Percentiles rank a stretch among this genome's conserved stretches.
phyloP scores from a whole-genome alignment of 805 yeast species.

The Ogataea paradorogensis region DNA sequence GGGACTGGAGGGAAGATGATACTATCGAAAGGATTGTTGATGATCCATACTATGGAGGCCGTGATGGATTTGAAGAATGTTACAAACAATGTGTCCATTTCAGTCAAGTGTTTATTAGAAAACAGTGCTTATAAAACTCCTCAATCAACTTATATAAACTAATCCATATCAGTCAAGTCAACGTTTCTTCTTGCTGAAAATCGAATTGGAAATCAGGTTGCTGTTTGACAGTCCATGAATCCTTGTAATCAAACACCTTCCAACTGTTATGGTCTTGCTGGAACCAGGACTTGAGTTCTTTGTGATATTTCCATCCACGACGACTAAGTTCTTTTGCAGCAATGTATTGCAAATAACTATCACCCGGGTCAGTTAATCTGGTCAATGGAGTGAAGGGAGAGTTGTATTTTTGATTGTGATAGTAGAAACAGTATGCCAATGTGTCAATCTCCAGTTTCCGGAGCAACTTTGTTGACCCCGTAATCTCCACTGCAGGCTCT shows the following conservation, averaged over 20 bases:
- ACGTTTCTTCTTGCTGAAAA: slow-evolving; percentile 33
- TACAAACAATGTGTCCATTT: slow-evolving; percentile 75
- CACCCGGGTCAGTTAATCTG: slow-evolving; percentile 28
- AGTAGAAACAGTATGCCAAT: slow-evolving; percentile 87
- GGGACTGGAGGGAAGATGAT: slow-evolving; percentile 66
- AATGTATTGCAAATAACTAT: slow-evolving; percentile 64
- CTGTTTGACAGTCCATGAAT: slow-evolving; percentile 47
- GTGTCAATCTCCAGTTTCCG: slow-evolving; percentile 82
- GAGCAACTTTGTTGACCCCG: slow-evolving; percentile 58
- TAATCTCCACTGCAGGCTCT: slow-evolving; percentile 68
- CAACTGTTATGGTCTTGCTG: slow-evolving; percentile 54
- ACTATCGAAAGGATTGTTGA: slow-evolving; percentile 58
- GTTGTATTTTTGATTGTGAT: slow-evolving; percentile 42
- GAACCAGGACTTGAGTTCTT: slow-evolving; percentile 76
- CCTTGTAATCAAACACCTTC: slow-evolving; percentile 75
- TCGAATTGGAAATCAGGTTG: slow-evolving; percentile 39
- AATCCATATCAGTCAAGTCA: background rate
- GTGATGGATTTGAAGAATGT: slow-evolving; percentile 75
- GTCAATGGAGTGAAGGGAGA: slow-evolving; percentile 24
- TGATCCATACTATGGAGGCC: slow-evolving; percentile 93
- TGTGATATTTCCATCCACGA: slow-evolving; percentile 82
- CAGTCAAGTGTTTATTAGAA: slow-evolving; percentile 62
- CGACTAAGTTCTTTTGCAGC: slow-evolving; percentile 78
- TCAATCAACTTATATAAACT: background rate
- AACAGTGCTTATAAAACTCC: slow-evolving; percentile 36